Conservation (phyloP, 2,329 filamentous ascomycete genomes). For the Arachnomyces sp. region DNA sequence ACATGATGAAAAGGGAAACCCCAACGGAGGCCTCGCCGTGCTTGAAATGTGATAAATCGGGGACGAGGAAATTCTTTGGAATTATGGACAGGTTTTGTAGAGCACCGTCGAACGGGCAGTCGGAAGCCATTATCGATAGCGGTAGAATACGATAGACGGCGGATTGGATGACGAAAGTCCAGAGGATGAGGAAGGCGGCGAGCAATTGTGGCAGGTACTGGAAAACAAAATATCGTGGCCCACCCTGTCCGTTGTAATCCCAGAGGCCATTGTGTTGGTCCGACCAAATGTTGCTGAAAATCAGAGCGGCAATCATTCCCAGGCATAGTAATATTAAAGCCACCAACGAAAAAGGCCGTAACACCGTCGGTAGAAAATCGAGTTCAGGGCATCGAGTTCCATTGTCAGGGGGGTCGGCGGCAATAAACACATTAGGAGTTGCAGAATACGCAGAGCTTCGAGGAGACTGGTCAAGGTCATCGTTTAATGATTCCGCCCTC, state of each 20-base stretch:
- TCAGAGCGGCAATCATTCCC: constrained; percentile 62
- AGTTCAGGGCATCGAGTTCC: constrained; percentile 45
- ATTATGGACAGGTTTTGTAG: constrained; percentile 54
- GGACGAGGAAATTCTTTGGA: constrained; percentile 58
- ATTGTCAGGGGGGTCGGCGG: constrained; percentile 38
- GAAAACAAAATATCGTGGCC: constrained; percentile 73
- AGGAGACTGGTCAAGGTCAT: constrained; percentile 8
- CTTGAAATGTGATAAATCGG: constrained; percentile 58
- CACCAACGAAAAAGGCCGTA: constrained; percentile 59
- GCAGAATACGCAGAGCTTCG: constrained; percentile 11
- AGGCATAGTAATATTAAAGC: constrained; percentile 54
- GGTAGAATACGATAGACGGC: constrained; percentile 70
- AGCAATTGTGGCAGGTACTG: constrained; percentile 74
- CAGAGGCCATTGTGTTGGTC: constrained; percentile 55
- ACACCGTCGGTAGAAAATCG: constrained; percentile 60
- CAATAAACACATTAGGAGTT: constrained; percentile 39
- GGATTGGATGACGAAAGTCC: constrained; percentile 64
- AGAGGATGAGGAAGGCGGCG: constrained; percentile 63
- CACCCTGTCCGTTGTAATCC: constrained; percentile 60
- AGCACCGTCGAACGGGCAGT: constrained; percentile 51
- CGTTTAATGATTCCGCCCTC: constrained; percentile 25
- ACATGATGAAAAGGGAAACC: constrained; percentile 59
- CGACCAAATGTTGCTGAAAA: constrained; percentile 66
- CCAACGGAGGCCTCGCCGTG: constrained; percentile 61
- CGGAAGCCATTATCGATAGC: constrained; percentile 66